Base-by-base conservation (phyloP, 371 early-diverging fungal genomes). In the Rhizopus sp. region DNA sequence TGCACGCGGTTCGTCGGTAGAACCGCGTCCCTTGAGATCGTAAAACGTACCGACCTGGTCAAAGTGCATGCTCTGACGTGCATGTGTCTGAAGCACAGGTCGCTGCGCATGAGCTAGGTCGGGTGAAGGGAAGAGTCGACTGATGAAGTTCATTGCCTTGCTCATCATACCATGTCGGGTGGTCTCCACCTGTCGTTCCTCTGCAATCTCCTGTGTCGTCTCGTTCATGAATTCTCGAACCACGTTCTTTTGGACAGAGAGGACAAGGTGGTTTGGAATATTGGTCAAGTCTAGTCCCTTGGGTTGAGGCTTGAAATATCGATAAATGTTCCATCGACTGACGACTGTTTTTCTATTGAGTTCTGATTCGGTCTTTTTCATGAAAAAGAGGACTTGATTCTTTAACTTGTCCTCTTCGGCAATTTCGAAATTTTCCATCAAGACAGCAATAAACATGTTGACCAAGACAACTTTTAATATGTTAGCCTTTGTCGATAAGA, bases 351-450 rank as follows among this genome's bases (percentile, higher is more conserved):
- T 78, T 16, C 72, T 69, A 31, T 69, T 62, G 9, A 70, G 47
- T 7, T 68, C 69, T 35, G 64, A 60, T 12, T 78, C 78, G 7
- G 75, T 69, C 30, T 77, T 78, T 47, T 63, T 44, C 37, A 77
- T 78, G 39, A 64, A 82, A 41, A 77, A 70, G 17, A 70, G 52
- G 10, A 87, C 70, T 66, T 88, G 88, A 4, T 75, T 75, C 49
- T 74, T 64, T 30, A 78, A 72, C 57, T 85, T 87, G 42, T 81
- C 78, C 40, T 84, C 82, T 54, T 83, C 83, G 0, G 71, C 80
- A 4, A 75, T 83, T 56, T 86, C 86, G 61, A 88, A 86, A 47
- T 85, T 84, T 57, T 86, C 86, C 84, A 88, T 83, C 30, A 88
- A 66, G 44, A 84, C 78, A 34, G 83, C 86, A 64, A 85, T 86